Evolutionary conservation across 208 protist genomes (phyloP).

Genomic region (Endotrypanum monterogeii): DNA sequence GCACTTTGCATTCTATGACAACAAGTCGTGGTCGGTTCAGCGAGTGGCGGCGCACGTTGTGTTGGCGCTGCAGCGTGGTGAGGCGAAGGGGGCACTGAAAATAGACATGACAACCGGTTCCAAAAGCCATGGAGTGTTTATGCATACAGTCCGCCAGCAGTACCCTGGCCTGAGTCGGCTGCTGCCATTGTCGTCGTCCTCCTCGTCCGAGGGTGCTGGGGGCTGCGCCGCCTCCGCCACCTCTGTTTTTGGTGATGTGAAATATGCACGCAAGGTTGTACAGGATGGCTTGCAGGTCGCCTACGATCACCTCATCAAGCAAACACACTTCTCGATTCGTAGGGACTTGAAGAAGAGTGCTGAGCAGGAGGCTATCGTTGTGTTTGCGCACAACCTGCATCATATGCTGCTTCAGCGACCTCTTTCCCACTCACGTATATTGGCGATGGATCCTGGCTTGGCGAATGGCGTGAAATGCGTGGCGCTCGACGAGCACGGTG

Average conservation of each 20-base stretch:
- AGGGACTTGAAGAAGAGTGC: constrained; percentile 78
- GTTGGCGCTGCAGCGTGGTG: constrained; percentile 72
- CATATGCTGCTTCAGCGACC: constrained; percentile 85
- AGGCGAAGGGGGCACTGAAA: constrained; percentile 67
- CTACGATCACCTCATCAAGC: constrained; percentile 55
- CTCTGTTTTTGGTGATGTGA: constrained; percentile 9
- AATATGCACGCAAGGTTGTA: constrained; percentile 20
- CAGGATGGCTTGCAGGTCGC: constrained; percentile 18
- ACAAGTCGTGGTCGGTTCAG: constrained; percentile 43
- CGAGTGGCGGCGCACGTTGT: constrained; percentile 56
- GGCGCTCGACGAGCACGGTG: constrained; percentile 69
- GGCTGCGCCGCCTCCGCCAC: background rate
- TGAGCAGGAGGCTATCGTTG: constrained; percentile 67
- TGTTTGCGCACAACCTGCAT: constrained; percentile 82
- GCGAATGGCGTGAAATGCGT: constrained; percentile 86
- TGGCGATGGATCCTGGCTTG: constrained; percentile 88
- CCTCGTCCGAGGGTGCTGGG: background rate
- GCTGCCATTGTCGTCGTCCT: constrained; percentile 13
- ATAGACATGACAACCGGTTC: constrained; percentile 44
- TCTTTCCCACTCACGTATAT: constrained; percentile 54
- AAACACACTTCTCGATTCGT: constrained; percentile 45
- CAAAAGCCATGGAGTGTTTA: constrained; percentile 42
- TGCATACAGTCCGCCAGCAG: constrained; percentile 22
- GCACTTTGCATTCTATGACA: constrained; percentile 72
- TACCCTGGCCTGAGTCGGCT: constrained; percentile 34